phyloP scores from a whole-genome alignment of 2,329 filamentous ascomycete species.

The Fusarium zealandicum region DNA sequence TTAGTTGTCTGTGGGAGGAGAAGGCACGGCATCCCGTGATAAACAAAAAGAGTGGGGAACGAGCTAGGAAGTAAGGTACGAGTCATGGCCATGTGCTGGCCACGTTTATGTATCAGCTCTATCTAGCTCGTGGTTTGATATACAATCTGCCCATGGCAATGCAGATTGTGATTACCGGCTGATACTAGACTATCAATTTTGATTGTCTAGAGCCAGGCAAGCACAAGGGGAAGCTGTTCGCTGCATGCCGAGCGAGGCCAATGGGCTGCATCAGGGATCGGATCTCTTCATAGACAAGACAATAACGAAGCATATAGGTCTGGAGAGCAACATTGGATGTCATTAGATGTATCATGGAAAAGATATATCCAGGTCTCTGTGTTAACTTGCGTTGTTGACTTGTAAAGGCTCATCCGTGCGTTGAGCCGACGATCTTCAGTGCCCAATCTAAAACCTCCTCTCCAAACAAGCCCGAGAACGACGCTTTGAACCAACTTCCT shows the following conservation, averaged over 20 bases:
- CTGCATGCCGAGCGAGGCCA: conserved; percentile 18
- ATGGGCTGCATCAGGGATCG: conserved; percentile 28
- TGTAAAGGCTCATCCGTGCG: background rate
- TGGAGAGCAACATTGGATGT: no score
- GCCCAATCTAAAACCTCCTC: conserved; percentile 29
- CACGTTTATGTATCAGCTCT: conserved; percentile 14
- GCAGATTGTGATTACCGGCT: background rate
- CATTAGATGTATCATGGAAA: no score
- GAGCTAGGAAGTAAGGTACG: conserved; percentile 8
- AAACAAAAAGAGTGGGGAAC: background rate
- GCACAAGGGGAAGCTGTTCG: conserved; percentile 2
- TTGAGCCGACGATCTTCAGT: conserved; percentile 19
- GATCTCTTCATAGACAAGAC: background rate
- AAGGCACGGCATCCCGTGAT: no score
- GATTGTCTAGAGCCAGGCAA: background rate
- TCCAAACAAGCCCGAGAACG: conserved; percentile 27
- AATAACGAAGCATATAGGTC: no score
- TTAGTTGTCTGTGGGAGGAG: background rate
- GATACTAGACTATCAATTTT: conserved; percentile 1
- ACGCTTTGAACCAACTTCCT: conserved; percentile 35
- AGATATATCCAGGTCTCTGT: no score
- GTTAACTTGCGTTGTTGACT: no score
- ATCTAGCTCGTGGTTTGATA: conserved; percentile 4
- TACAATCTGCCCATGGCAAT: no score
- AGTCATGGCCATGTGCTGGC: conserved; percentile 6